A percentile compares a stretch with the other conserved stretches of the same genome.
Conservation (phyloP, 768 basidiomycete genomes). For the Fistulinella prunicolor region DNA sequence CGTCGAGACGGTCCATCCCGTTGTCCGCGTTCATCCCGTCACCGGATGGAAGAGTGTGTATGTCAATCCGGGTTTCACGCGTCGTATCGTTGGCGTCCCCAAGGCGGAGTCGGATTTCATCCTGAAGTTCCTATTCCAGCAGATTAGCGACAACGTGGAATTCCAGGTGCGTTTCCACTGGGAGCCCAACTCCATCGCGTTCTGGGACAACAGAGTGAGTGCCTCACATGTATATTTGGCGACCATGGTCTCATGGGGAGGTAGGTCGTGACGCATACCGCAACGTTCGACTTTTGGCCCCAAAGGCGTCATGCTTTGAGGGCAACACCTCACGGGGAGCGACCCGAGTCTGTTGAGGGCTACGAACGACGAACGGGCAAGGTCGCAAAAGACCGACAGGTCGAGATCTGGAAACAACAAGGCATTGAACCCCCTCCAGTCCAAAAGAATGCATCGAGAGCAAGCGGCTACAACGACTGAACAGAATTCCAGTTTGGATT, state of each 20-base stretch:
- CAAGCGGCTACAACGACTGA: constrained; percentile 64
- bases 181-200: constrained; percentile 73
- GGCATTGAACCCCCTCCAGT: constrained; percentile 45
- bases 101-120: constrained; percentile 80
- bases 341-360: constrained; percentile 69
- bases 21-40: constrained; percentile 80
- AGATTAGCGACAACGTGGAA: constrained; percentile 67
- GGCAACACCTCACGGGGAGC: constrained; percentile 79
- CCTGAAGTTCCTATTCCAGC: constrained; percentile 65
- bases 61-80: constrained; percentile 82
- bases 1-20: constrained; percentile 70
- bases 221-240: background rate
- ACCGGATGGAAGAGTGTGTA: constrained; percentile 85
- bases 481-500: background rate
- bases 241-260: background rate
- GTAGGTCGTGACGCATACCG: constrained; percentile 71
- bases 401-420: constrained; percentile 68
- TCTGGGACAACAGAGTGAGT: constrained; percentile 82
- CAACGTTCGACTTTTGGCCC: constrained; percentile 83
- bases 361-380: constrained; percentile 66
- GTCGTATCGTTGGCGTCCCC: constrained; percentile 72
- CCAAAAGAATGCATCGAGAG: constrained; percentile 32
- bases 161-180: constrained; percentile 77
- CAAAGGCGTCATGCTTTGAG: constrained; percentile 74
- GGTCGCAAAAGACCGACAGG: constrained; percentile 67